Base-by-base conservation (phyloP, 345 rosid species). In the Eucalyptus decipiens region DNA sequence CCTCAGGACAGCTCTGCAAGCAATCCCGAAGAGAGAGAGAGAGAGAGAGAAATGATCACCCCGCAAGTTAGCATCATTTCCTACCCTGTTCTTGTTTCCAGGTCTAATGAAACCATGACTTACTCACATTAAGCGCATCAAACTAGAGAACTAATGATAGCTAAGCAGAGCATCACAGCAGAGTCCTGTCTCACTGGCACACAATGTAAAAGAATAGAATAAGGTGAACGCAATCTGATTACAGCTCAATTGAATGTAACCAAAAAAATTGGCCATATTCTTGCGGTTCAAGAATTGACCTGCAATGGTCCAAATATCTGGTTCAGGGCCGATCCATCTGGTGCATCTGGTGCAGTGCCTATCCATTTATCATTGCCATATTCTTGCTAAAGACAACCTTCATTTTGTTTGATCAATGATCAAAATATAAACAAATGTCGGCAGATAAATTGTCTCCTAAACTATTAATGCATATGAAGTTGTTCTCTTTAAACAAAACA, bases 61-160 rank as follows among this genome's bases (percentile, higher is more conserved):
- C 72, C 0, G 8, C 34, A 14, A n/a, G 9, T 65, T 65, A 0
- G 40, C 76, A n/a, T n/a, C 76, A 65, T 4, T 0, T 16, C 11
- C 40, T 65, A 9, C 76, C 76, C 40, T 2, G 9, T n/a, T 65
- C 76, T 65, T 65, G 37, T 65, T 65, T 65, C 76, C 76, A 65
- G 40, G 19, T 65, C 76, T 65, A 65, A 17, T 65, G 3, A 65
- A 65, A 65, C 76, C 76, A n/a, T 65, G 5, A n/a, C 2, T 65
- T 65, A 8, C 37, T 65, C 40, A 15, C 37, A 0, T 65, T n/a
- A 16, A 65, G 76, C 1, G 6, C 76, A 65, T 15, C 76, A 65
- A n/a, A 65, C 80, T n/a, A n/a, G 76, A 67, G 76, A 67, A 32
- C 80, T 69, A 9, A 69, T 69, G 10, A 18, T 18, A 69, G 43